Conservation (phyloP, 1,139 yeast genomes). For the Arxiozyma bovina region DNA sequence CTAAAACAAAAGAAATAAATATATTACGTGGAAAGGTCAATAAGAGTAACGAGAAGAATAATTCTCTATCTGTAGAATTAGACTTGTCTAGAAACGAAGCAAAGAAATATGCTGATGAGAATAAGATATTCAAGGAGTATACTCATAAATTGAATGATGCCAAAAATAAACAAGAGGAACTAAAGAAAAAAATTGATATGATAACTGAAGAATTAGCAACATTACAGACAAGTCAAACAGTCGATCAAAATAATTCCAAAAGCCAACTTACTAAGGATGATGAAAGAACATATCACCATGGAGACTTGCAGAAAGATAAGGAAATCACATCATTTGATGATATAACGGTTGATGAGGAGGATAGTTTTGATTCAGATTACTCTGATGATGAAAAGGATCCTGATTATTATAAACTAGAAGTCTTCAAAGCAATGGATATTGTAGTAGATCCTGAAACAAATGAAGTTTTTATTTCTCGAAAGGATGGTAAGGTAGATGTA, state of each 20-base stretch:
- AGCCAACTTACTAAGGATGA: conserved; percentile 10
- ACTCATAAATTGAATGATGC: neutral
- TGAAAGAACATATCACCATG: neutral
- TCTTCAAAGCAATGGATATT: conserved; percentile 27
- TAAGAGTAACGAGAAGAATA: conserved; percentile 6
- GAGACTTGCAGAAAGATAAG: neutral
- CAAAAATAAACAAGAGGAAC: conserved; percentile 1
- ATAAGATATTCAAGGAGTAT: neutral
- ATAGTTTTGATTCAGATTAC: conserved; percentile 14
- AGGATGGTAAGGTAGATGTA: conserved; percentile 17
- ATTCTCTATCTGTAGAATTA: conserved; percentile 9
- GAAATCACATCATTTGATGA: conserved; percentile 11
- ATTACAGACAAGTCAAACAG: neutral
- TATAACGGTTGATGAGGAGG: conserved; percentile 12
- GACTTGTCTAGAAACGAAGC: conserved; percentile 12
- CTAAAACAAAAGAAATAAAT: conserved; percentile 8
- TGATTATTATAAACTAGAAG: conserved; percentile 16
- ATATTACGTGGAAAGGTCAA: conserved; percentile 8
- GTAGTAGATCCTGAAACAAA: conserved; percentile 22
- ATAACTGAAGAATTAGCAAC: neutral
- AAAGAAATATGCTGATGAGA: conserved; percentile 10
- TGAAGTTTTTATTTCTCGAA: conserved; percentile 22
- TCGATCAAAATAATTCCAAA: conserved; percentile 12
- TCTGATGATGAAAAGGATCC: conserved; percentile 1
- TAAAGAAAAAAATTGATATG: neutral